These are phyloP conservation scores for Euphorbia schlechtendalii DNA, from an alignment of 441 rosid species.

Conservation along the genomic window DNA sequence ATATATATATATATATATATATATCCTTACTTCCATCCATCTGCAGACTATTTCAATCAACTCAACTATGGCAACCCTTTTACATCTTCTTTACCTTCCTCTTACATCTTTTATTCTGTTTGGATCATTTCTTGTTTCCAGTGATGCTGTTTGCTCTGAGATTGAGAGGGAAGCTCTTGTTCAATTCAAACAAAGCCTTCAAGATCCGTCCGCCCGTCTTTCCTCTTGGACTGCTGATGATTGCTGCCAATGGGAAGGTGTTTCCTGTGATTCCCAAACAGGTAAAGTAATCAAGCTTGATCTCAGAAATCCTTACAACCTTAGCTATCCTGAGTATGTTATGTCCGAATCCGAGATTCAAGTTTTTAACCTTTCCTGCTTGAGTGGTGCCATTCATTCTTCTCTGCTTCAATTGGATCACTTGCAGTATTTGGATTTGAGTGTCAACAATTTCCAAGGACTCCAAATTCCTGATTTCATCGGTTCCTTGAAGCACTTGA, in stretches of 20 bases:
- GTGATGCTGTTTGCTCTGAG: constrained; percentile 14
- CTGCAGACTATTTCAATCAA: not conserved
- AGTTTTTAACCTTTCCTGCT: not conserved
- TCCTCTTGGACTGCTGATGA: constrained; percentile 31
- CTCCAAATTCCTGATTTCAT: constrained; percentile 13
- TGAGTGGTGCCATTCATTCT: constrained; percentile 21
- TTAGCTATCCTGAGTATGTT: constrained; percentile 5
- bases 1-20: too few relatives aligned
- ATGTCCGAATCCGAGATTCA: not conserved
- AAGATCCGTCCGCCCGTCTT: constrained; percentile 27
- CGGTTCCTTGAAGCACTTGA: constrained; percentile 10
- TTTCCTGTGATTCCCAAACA: not conserved
- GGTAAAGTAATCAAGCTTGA: constrained; percentile 19
- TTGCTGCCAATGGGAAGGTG: constrained; percentile 30
- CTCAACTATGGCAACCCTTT: not conserved
- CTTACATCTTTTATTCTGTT: not conserved
- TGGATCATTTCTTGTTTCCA: too few relatives aligned
- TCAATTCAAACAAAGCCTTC: constrained; percentile 19
- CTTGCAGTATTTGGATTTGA: constrained; percentile 17
- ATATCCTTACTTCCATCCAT: too few relatives aligned
- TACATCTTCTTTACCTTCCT: not conserved
- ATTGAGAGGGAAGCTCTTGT: constrained; percentile 24
- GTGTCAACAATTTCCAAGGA: constrained; percentile 18
- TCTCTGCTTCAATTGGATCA: constrained; percentile 20
- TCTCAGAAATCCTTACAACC: constrained; percentile 17